Conservation (phyloP, 179 eudicot species). For the Silene noctiflora region DNA sequence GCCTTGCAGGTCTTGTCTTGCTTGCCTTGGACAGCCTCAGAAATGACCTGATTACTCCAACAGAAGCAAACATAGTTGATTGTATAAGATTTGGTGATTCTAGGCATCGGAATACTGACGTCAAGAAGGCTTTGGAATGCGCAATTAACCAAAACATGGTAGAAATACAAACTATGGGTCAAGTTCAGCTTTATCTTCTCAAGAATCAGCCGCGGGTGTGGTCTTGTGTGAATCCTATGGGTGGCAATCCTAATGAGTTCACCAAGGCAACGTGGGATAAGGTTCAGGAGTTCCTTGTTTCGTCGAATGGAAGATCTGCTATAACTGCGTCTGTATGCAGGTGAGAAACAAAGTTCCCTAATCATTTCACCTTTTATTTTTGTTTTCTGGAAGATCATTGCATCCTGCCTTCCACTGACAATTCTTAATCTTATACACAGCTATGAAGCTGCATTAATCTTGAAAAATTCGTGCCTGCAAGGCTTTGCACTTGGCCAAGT, state of each 20-base stretch:
- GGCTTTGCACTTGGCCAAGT: slow-evolving; percentile 61
- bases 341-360: slow-evolving; percentile 28
- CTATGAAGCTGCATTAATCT: slow-evolving; percentile 74
- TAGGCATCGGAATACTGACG: slow-evolving; percentile 58
- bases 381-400: not conserved
- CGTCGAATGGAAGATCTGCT: slow-evolving; percentile 60
- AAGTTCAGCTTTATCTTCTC: slow-evolving; percentile 48
- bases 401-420: not conserved
- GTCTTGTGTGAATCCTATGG: slow-evolving; percentile 66
- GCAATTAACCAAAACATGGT: slow-evolving; percentile 71
- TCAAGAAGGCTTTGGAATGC: slow-evolving; percentile 62
- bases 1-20: slow-evolving; percentile 65
- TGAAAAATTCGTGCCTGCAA: slow-evolving; percentile 64
- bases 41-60: slow-evolving; percentile 64
- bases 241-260: slow-evolving; percentile 46
- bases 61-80: slow-evolving; percentile 67
- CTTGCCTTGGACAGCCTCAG: slow-evolving; percentile 70
- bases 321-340: slow-evolving; percentile 60
- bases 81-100: slow-evolving; percentile 71
- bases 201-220: slow-evolving; percentile 66
- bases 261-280: slow-evolving; percentile 66
- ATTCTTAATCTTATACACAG: slow-evolving; percentile 29
- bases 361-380: not conserved
- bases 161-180: slow-evolving; percentile 44
- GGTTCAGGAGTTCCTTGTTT: slow-evolving; percentile 56